Conservation (phyloP, 768 basidiomycete species). For the Auricularia auricula-judae region DNA sequence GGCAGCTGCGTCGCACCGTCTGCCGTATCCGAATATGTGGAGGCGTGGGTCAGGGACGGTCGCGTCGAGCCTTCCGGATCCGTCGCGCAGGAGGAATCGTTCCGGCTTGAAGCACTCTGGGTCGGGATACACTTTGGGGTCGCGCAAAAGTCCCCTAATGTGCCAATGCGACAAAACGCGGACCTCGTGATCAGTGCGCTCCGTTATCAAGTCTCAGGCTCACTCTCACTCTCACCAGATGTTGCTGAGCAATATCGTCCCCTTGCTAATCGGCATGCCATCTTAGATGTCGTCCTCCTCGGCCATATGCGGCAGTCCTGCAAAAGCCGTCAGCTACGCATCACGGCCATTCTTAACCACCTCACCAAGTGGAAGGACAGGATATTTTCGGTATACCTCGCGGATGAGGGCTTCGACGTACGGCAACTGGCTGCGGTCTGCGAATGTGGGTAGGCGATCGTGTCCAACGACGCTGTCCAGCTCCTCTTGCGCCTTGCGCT, state of each 20-base stretch:
- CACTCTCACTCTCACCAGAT: slow-evolving; percentile 11
- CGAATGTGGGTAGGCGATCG: slow-evolving; percentile 4
- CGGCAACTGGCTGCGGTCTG: slow-evolving; percentile 3
- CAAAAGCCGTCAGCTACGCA: not conserved
- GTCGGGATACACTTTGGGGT: slow-evolving; percentile 13
- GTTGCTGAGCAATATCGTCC: slow-evolving; percentile 21
- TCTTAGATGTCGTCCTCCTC: slow-evolving; percentile 19
- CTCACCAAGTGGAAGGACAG: slow-evolving; percentile 22
- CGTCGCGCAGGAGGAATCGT: slow-evolving; percentile 17
- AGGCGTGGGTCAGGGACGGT: not conserved
- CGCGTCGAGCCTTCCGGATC: slow-evolving; percentile 7
- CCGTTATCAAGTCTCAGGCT: no score
- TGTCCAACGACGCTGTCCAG: slow-evolving; percentile 4
- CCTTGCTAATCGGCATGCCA: slow-evolving; percentile 23
- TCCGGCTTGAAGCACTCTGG: slow-evolving; percentile 27
- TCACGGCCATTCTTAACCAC: not conserved
- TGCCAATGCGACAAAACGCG: not conserved
- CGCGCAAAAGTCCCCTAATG: slow-evolving; percentile 21
- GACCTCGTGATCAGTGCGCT: no score
- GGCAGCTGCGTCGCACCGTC: not conserved
- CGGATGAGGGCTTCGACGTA: slow-evolving; percentile 6
- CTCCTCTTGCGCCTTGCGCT: slow-evolving; percentile 4
- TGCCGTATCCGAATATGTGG: not conserved
- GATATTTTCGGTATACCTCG: slow-evolving; percentile 9
- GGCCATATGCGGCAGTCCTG: slow-evolving; percentile 13